Conservation (phyloP, 768 basidiomycete species). For the Podaxis sp. region DNA sequence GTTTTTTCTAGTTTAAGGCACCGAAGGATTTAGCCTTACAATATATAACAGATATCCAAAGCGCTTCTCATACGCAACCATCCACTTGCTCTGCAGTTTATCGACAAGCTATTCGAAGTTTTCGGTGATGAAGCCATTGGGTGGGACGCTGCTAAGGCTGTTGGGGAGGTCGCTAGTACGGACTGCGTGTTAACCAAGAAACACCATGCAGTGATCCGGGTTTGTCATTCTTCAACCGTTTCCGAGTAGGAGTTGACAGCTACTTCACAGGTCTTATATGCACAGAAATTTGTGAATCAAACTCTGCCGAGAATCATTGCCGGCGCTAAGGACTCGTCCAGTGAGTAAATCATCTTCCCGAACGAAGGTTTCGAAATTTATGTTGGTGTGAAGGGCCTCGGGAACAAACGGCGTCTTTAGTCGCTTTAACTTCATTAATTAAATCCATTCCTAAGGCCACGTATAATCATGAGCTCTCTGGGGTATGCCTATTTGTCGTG, state of each 20-base stretch:
- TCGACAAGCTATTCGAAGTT: slow-evolving; percentile 63
- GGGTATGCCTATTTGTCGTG: slow-evolving; percentile 31
- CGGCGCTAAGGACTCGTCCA: slow-evolving; percentile 51
- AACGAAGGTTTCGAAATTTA: neutral
- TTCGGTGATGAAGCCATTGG: slow-evolving; percentile 64
- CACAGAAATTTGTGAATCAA: slow-evolving; percentile 68
- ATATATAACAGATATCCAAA: slow-evolving; percentile 57
- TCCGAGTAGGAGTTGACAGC: neutral
- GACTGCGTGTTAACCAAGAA: slow-evolving; percentile 70
- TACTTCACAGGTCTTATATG: slow-evolving; percentile 56
- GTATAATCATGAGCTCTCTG: slow-evolving; percentile 64
- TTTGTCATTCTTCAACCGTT: slow-evolving; percentile 25
- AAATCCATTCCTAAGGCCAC: slow-evolving; percentile 73
- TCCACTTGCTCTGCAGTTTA: slow-evolving; percentile 45
- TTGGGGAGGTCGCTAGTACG: slow-evolving; percentile 61
- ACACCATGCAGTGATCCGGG: slow-evolving; percentile 77
- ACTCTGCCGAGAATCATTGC: slow-evolving; percentile 73
- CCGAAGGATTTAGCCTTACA: neutral
- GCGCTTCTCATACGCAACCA: slow-evolving; percentile 77
- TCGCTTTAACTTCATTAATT: slow-evolving; percentile 80
- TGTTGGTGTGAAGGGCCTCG: slow-evolving; percentile 34
- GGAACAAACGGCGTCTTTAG: slow-evolving; percentile 66
- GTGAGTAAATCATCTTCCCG: slow-evolving; percentile 31
- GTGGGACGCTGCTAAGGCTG: slow-evolving; percentile 69
- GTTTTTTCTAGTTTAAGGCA: slow-evolving; percentile 13